Conservation (phyloP, 106 monocot species). For the Dactylorhiza incarnata region DNA sequence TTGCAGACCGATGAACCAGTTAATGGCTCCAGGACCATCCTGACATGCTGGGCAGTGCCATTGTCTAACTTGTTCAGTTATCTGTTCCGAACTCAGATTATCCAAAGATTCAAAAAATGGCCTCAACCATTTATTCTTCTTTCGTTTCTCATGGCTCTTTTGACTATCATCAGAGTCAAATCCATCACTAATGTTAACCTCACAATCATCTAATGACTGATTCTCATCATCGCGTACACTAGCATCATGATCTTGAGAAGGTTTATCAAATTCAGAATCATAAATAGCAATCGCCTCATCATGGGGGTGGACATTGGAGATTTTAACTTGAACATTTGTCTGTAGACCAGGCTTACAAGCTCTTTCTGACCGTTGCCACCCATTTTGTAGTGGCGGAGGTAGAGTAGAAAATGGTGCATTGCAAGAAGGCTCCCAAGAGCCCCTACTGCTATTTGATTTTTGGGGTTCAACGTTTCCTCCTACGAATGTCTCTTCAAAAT, state of each 20-base stretch:
- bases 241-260: background rate
- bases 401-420: background rate
- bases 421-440: background rate
- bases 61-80: constrained; percentile 58
- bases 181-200: constrained; percentile 46
- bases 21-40: constrained; percentile 82
- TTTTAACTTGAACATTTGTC: background rate
- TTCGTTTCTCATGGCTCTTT: constrained; percentile 62
- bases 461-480: background rate
- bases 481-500: background rate
- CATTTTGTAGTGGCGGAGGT: background rate
- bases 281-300: background rate
- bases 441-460: constrained; percentile 2
- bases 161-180: constrained; percentile 75
- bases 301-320: background rate
- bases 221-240: constrained; percentile 13
- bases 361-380: background rate
- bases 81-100: constrained; percentile 40
- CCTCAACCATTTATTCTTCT: constrained; percentile 67
- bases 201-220: constrained; percentile 23
- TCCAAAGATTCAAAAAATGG: constrained; percentile 60
- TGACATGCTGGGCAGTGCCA: constrained; percentile 92
- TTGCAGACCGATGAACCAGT: constrained; percentile 81
- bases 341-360: background rate
- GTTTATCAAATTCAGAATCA: background rate